Conservation (phyloP, 2,329 filamentous ascomycete species). For the Incumbomyces lentus region DNA sequence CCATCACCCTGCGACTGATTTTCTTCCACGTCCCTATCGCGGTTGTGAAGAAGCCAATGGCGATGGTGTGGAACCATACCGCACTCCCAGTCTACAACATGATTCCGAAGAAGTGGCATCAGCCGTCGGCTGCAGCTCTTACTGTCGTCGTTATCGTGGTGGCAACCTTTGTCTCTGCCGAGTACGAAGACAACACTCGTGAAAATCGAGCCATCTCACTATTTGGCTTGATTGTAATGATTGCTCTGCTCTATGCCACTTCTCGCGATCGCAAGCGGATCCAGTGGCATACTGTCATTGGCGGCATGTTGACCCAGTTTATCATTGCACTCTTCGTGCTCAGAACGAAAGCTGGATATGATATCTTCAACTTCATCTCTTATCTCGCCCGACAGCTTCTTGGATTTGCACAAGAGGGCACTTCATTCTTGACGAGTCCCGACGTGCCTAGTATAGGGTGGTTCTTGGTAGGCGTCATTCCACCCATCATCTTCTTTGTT, state of each 20-base stretch:
- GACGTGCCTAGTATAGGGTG: constrained; percentile 39
- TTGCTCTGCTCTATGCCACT: constrained; percentile 57
- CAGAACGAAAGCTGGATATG: constrained; percentile 66
- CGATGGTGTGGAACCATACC: constrained; percentile 57
- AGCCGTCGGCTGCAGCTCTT: constrained; percentile 51
- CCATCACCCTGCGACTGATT: constrained; percentile 61
- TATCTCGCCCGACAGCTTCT: constrained; percentile 62
- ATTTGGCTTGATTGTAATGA: constrained; percentile 64
- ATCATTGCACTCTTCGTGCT: constrained; percentile 81
- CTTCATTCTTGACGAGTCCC: constrained; percentile 56
- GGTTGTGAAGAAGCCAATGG: constrained; percentile 56
- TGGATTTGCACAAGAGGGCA: constrained; percentile 63
- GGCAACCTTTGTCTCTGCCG: constrained; percentile 63
- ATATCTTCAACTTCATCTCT: constrained; percentile 87
- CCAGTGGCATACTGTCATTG: constrained; percentile 68
- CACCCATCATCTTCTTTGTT: constrained; percentile 93
- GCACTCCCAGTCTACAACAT: constrained; percentile 47
- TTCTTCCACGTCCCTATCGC: constrained; percentile 62
- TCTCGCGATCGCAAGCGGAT: constrained; percentile 56
- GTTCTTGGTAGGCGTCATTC: constrained; percentile 74
- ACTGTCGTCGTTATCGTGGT: constrained; percentile 65
- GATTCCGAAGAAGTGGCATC: constrained; percentile 57
- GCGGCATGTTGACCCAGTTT: constrained; percentile 81
- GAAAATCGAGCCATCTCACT: constrained; percentile 71
- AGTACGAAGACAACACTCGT: constrained; percentile 65